phyloP scores from a whole-genome alignment of 495 filamentous ascomycete species.

The Penicillium alfredii region DNA sequence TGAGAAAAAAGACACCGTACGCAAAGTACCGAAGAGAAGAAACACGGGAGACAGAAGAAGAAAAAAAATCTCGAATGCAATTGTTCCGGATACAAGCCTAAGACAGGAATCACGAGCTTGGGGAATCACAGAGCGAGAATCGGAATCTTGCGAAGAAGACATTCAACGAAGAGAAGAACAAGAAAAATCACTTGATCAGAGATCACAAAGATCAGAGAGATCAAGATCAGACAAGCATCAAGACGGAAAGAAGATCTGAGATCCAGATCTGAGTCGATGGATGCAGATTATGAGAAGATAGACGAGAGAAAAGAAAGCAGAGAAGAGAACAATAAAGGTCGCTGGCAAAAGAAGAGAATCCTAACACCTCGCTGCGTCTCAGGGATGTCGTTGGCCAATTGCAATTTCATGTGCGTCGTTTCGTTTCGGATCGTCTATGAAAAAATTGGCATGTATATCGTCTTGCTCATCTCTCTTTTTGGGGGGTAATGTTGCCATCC shows the following conservation, averaged over 20 bases:
- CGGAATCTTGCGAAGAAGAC: too few species aligned
- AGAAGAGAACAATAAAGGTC: conserved; percentile 11
- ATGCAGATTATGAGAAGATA: conserved; percentile 5
- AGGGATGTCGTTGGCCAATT: conserved; percentile 22
- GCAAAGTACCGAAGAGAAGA: too few species aligned
- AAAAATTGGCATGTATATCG: conserved; percentile 21
- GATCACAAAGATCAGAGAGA: too few species aligned
- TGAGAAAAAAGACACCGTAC: too few species aligned
- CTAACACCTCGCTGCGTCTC: conserved; percentile 28
- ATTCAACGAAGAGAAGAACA: too few species aligned
- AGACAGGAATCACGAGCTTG: too few species aligned
- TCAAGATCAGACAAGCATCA: too few species aligned
- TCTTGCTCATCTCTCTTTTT: conserved; percentile 23
- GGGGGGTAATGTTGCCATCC: conserved; percentile 3
- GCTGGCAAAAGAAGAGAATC: conserved; percentile 23
- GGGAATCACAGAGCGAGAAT: too few species aligned
- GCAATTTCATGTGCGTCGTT: conserved; percentile 24
- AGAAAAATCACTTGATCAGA: too few species aligned
- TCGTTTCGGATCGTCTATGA: conserved; percentile 31
- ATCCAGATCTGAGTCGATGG: background rate
- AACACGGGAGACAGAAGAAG: too few species aligned
- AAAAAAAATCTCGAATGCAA: too few species aligned
- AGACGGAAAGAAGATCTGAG: background rate
- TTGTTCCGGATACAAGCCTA: too few species aligned
- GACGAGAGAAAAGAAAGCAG: conserved; percentile 6